Conservation (phyloP, 176 grass and related monocot species). For the Olyra latifolia region DNA sequence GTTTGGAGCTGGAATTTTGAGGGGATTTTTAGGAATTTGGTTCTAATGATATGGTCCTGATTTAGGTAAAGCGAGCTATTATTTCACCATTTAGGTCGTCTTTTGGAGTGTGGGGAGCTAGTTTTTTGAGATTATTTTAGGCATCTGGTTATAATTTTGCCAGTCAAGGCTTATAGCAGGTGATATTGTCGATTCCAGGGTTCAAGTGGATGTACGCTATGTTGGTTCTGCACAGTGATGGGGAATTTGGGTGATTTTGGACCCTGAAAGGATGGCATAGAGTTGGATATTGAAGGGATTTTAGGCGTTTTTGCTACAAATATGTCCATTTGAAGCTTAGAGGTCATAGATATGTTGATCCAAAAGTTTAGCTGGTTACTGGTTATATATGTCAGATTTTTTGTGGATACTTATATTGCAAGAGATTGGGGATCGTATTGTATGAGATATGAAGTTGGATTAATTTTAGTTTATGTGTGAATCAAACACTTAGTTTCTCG, state of each 20-base stretch:
- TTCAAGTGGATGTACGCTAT: not conserved
- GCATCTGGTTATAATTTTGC: not conserved
- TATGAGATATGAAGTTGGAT: not conserved
- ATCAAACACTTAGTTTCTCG: not conserved
- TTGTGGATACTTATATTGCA: not conserved
- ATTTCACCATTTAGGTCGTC: no score
- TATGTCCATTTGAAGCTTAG: not conserved
- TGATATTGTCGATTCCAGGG: not conserved
- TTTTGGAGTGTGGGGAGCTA: not conserved
- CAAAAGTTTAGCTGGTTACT: not conserved
- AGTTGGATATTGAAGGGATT: not conserved
- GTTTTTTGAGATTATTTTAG: not conserved
- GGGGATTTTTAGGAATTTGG: not conserved
- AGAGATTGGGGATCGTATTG: not conserved
- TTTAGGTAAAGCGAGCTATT: not conserved
- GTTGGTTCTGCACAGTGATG: not conserved
- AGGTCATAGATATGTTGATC: not conserved
- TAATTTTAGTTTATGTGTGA: not conserved
- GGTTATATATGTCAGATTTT: not conserved
- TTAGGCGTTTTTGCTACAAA: not conserved
- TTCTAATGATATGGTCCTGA: constrained; percentile 5
- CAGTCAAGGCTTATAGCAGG: not conserved
- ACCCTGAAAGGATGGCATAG: not conserved
- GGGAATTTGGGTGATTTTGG: not conserved
- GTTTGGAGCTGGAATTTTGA: constrained; percentile 18